These are phyloP conservation scores for Botrytis cinerea DNA, from an alignment of 2,329 filamentous ascomycete species.

Conservation along the genomic window DNA sequence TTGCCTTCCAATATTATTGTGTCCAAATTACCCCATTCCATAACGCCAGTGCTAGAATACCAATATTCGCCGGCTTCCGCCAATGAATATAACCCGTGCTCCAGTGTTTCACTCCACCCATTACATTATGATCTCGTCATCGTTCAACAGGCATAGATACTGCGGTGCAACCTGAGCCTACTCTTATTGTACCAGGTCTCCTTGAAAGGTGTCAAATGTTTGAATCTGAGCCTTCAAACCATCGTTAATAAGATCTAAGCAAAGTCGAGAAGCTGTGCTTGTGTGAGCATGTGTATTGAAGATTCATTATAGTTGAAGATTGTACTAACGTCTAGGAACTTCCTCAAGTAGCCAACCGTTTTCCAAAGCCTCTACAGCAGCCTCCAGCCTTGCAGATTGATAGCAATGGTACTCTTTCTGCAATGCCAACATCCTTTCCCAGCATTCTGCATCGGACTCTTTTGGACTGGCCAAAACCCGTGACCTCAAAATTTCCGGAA, in stretches of 20 bases:
- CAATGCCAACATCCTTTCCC: constrained; percentile 38
- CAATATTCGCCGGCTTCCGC: neutral
- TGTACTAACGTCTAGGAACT: constrained; percentile 36
- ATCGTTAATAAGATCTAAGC: constrained; percentile 40
- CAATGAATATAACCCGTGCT: neutral
- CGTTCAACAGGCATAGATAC: neutral
- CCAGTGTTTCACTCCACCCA: neutral
- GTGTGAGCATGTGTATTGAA: constrained; percentile 7
- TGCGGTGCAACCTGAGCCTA: neutral
- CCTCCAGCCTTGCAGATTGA: constrained; percentile 40
- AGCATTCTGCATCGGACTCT: constrained; percentile 36
- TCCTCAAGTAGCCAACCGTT: constrained; percentile 33
- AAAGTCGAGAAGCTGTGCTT: constrained; percentile 37
- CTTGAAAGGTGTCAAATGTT: constrained; percentile 13
- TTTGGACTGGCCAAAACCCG: constrained; percentile 19
- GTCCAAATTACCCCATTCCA: neutral
- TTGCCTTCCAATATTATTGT: constrained; percentile 5
- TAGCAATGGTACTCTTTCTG: constrained; percentile 41
- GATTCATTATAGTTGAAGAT: neutral
- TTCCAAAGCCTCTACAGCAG: constrained; percentile 39
- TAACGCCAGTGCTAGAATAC: constrained; percentile 17
- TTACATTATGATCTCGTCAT: neutral
- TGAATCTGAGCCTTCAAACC: constrained; percentile 36
- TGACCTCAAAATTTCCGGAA: constrained; percentile 24
- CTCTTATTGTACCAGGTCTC: neutral